A percentile compares a stretch with the other conserved stretches of the same genome.
These are phyloP conservation scores for Phytophthora pluvialis DNA, from an alignment of 352 stramenopile genomes.

Conservation along the genomic window DNA sequence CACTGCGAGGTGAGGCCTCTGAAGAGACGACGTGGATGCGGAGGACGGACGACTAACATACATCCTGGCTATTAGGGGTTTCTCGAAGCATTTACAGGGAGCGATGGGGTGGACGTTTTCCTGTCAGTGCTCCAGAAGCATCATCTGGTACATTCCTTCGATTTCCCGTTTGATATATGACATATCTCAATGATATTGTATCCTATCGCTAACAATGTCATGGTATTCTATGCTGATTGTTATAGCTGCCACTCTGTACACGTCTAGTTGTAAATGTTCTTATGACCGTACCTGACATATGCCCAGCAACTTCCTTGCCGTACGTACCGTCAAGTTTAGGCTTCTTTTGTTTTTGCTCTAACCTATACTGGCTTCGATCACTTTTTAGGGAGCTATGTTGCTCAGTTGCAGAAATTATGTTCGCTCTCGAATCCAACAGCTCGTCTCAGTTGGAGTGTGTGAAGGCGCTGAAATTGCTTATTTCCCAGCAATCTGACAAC, in stretches of 20 bases:
- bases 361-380: neutral
- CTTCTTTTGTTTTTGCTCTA: neutral
- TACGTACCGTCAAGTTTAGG: slow-evolving; percentile 9
- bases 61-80: slow-evolving; percentile 9
- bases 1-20: slow-evolving; percentile 18
- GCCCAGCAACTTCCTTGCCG: slow-evolving; percentile 4
- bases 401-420: slow-evolving; percentile 23
- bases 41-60: neutral
- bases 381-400: slow-evolving; percentile 5
- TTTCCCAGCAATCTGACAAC: slow-evolving; percentile 5
- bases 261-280: slow-evolving; percentile 14
- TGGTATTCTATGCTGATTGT: neutral
- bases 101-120: slow-evolving; percentile 8
- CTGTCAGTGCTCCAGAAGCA: slow-evolving; percentile 15
- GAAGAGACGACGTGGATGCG: neutral
- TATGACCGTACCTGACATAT: neutral
- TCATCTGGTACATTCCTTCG: slow-evolving; percentile 14
- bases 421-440: slow-evolving; percentile 6
- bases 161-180: neutral
- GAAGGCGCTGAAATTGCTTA: slow-evolving; percentile 14
- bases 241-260: slow-evolving; percentile 20
- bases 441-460: slow-evolving; percentile 17
- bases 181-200: no score
- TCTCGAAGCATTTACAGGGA: slow-evolving; percentile 9
- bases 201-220: slow-evolving; percentile 12